A percentile compares a stretch with the other conserved stretches of the same genome.
These are phyloP conservation scores for Chloranthus sessilifolius DNA, from an alignment of 164 flowering plant genomes.

Conservation along the genomic window DNA sequence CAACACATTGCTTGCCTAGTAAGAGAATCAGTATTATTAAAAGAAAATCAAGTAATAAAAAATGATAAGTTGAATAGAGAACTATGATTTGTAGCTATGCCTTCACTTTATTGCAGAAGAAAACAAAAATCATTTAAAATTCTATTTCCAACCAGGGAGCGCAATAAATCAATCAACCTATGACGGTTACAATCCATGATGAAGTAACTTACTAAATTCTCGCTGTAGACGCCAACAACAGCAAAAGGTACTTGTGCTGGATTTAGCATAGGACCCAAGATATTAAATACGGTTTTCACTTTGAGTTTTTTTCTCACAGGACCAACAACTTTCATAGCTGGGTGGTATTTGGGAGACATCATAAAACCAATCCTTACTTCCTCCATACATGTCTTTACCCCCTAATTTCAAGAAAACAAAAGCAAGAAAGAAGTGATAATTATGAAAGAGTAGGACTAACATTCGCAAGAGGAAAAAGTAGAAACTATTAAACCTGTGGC, in stretches of 20 bases:
- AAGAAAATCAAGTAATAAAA: too few species aligned
- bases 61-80: too few species aligned
- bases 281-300: constrained; percentile 88
- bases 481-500: too few species aligned
- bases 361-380: constrained; percentile 91
- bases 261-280: constrained; percentile 90
- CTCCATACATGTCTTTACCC: constrained; percentile 55
- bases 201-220: constrained; percentile 51
- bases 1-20: too few species aligned
- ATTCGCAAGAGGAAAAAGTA: too few species aligned
- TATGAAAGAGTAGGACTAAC: not conserved
- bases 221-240: constrained; percentile 82
- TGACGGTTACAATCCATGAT: too few species aligned
- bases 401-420: constrained; percentile 37
- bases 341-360: constrained; percentile 93
- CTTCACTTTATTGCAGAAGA: too few species aligned
- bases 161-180: too few species aligned
- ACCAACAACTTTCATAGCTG: constrained; percentile 88
- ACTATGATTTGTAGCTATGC: too few species aligned
- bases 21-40: too few species aligned
- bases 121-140: too few species aligned
- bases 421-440: not conserved
- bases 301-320: constrained; percentile 82
- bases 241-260: constrained; percentile 85
- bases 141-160: too few species aligned